These are phyloP conservation scores for Fusarium compactum DNA, from an alignment of 2,329 filamentous ascomycete genomes.

Conservation along the genomic window DNA sequence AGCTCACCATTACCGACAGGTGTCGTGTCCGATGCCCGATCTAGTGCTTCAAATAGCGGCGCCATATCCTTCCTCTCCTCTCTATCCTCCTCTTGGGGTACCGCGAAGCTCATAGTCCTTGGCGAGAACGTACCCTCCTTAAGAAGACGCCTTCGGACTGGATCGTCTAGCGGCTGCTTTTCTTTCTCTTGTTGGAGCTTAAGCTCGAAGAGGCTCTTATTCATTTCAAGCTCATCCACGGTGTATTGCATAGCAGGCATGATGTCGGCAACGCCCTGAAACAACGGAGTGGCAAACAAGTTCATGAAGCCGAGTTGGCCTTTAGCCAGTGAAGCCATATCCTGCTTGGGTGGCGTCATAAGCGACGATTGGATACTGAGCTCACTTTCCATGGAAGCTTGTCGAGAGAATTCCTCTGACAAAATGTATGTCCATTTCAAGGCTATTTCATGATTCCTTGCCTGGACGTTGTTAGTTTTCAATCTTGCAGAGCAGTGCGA, in stretches of 20 bases:
- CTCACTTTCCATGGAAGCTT: constrained; percentile 91
- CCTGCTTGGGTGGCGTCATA: constrained; percentile 85
- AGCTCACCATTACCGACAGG: constrained; percentile 39
- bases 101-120: constrained; percentile 58
- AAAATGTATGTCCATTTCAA: constrained; percentile 91
- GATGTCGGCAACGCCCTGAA: constrained; percentile 87
- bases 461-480: constrained; percentile 63
- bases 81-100: constrained; percentile 46
- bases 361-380: constrained; percentile 89
- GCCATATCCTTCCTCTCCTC: constrained; percentile 43
- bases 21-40: constrained; percentile 37
- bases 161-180: constrained; percentile 55
- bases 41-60: constrained; percentile 29
- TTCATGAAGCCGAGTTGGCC: constrained; percentile 98
- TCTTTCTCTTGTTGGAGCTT: constrained; percentile 74
- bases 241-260: constrained; percentile 88
- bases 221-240: constrained; percentile 82
- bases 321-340: constrained; percentile 83
- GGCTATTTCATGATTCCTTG: constrained; percentile 84
- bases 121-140: constrained; percentile 60
- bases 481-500: background rate
- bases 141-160: constrained; percentile 52
- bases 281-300: constrained; percentile 91
- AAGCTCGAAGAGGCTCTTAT: constrained; percentile 79
- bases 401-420: constrained; percentile 94